phyloP scores from a whole-genome alignment of 148 eudicot species.

The Talinum fruticosum region DNA sequence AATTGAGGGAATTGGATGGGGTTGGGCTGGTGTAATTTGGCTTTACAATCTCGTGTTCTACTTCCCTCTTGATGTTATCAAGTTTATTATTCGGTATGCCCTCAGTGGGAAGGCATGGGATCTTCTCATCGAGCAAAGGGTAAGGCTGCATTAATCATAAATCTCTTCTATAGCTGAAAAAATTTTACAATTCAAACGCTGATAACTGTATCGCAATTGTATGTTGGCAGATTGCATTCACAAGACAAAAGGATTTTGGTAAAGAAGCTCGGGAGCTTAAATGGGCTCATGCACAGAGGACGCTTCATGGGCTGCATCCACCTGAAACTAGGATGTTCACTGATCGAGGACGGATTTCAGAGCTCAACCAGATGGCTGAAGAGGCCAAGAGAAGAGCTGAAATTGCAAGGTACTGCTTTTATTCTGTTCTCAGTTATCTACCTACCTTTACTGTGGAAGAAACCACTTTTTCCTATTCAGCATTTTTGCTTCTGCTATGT shows the following conservation, averaged over 20 bases:
- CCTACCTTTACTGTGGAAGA: background rate
- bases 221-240: slow-evolving; percentile 36
- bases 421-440: background rate
- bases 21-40: slow-evolving; percentile 52
- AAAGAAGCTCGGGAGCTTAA: slow-evolving; percentile 38
- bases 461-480: background rate
- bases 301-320: slow-evolving; percentile 36
- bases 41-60: slow-evolving; percentile 35
- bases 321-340: slow-evolving; percentile 36
- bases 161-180: background rate
- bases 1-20: slow-evolving; percentile 49
- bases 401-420: slow-evolving; percentile 32
- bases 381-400: slow-evolving; percentile 47
- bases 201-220: background rate
- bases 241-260: slow-evolving; percentile 40
- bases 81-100: slow-evolving; percentile 37
- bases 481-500: background rate
- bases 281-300: slow-evolving; percentile 48
- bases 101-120: slow-evolving; percentile 49
- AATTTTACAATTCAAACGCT: background rate
- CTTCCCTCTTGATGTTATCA: slow-evolving; percentile 41
- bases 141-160: slow-evolving; percentile 12
- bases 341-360: slow-evolving; percentile 23
- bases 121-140: slow-evolving; percentile 45
- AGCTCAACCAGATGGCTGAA: slow-evolving; percentile 43